Evolutionary conservation across 1,284 basidiomycete genomes (phyloP).

Genomic region (Pseudozyma flocculosa): DNA sequence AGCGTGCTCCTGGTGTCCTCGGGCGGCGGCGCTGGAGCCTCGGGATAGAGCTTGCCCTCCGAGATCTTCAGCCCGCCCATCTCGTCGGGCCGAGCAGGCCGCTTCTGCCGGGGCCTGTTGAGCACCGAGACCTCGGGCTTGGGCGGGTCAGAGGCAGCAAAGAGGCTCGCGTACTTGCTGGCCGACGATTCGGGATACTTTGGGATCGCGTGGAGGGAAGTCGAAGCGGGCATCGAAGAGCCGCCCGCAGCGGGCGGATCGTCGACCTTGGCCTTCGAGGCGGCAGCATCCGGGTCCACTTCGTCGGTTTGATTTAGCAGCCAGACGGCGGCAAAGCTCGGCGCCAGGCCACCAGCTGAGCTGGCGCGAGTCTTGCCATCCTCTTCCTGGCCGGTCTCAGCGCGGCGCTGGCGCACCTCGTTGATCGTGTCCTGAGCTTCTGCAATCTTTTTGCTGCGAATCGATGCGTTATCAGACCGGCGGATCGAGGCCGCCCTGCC

Average conservation of each 20-base stretch:
- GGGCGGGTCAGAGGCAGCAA: neutral
- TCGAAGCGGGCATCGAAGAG: neutral
- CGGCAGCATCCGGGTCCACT: neutral
- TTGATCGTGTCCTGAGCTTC: constrained; percentile 37
- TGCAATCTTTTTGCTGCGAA: constrained; percentile 1
- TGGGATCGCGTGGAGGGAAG: neutral
- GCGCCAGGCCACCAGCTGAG: constrained; percentile 34
- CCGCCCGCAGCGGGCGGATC: neutral
- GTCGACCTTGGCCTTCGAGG: neutral
- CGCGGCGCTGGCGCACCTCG: constrained; percentile 39
- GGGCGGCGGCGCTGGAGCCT: constrained; percentile 5
- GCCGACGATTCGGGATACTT: neutral
- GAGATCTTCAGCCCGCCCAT: constrained; percentile 40
- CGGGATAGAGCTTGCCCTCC: constrained; percentile 28
- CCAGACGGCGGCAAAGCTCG: constrained; percentile 49
- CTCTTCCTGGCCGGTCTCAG: constrained; percentile 10
- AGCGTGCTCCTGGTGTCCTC: constrained; percentile 39
- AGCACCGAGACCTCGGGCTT: constrained; percentile 24
- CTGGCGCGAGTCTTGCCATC: constrained; percentile 26
- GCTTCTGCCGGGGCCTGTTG: constrained; percentile 34
- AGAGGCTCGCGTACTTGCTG: constrained; percentile 1
- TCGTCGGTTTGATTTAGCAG: constrained; percentile 30
- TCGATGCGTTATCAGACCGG: neutral
- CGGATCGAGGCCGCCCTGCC: neutral
- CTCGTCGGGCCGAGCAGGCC: constrained; percentile 14